These are phyloP conservation scores for Keqinozyma sinolaborantium DNA, from an alignment of 1,139 yeast species.

Conservation along the genomic window DNA sequence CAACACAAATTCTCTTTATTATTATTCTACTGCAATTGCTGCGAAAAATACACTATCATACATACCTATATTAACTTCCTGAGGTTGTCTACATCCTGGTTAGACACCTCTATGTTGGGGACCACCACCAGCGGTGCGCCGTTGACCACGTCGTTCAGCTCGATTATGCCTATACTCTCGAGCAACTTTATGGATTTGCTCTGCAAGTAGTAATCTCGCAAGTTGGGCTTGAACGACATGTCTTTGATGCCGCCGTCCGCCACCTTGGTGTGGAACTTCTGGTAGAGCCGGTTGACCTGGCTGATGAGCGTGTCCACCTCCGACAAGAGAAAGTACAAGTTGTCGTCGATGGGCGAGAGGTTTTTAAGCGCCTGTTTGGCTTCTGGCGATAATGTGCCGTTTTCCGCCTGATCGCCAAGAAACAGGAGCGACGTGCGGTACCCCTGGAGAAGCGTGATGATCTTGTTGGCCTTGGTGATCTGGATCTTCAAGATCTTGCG, in stretches of 20 bases:
- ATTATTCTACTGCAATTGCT: neutral
- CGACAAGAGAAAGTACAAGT: conserved; percentile 40
- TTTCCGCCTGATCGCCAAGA: conserved; percentile 17
- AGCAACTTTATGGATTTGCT: conserved; percentile 23
- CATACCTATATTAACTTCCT: conserved; percentile 3
- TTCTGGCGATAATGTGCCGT: conserved; percentile 18
- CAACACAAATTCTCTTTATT: too few relatives aligned
- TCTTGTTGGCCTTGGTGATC: conserved; percentile 31
- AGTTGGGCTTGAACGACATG: conserved; percentile 18
- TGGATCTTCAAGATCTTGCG: conserved; percentile 42
- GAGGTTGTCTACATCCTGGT: conserved; percentile 5
- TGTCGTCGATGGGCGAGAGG: conserved; percentile 53
- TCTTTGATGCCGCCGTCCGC: conserved; percentile 9
- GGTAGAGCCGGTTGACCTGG: conserved; percentile 32
- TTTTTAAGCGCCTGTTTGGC: conserved; percentile 29
- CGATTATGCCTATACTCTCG: conserved; percentile 19
- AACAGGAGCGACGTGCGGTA: conserved; percentile 30
- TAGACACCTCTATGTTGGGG: conserved; percentile 2
- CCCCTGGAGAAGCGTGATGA: conserved; percentile 27
- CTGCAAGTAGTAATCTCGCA: conserved; percentile 26
- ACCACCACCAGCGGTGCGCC: conserved; percentile 1
- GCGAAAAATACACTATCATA: conserved; percentile 4
- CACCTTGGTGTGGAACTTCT: conserved; percentile 21
- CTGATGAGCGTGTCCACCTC: conserved; percentile 39
- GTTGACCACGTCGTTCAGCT: conserved; percentile 5